Conservation (phyloP, 2,329 filamentous ascomycete genomes). For the Diaporthe velutina region DNA sequence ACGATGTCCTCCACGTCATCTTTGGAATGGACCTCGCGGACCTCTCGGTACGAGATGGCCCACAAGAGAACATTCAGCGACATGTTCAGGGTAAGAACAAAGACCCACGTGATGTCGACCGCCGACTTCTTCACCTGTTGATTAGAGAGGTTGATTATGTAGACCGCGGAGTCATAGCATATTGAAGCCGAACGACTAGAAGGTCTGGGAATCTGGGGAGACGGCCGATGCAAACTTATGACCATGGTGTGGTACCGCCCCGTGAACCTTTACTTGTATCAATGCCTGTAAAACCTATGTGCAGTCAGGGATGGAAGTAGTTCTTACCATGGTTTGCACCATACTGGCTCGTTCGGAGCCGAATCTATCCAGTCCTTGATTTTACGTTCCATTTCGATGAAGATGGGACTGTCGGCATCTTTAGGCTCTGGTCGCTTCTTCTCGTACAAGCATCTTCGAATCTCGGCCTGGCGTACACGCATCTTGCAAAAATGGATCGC, state of each 20-base stretch:
- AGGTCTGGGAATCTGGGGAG: conserved; percentile 90
- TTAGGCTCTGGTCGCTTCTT: conserved; percentile 82
- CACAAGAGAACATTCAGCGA: conserved; percentile 92
- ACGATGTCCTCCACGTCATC: conserved; percentile 84
- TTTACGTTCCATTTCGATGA: conserved; percentile 81
- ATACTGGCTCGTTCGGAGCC: conserved; percentile 76
- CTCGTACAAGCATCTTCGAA: conserved; percentile 87
- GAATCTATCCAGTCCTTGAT: conserved; percentile 84
- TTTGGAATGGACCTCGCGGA: conserved; percentile 78
- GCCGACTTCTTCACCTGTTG: conserved; percentile 82
- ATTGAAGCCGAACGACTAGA: conserved; percentile 81
- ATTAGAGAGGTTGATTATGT: conserved; percentile 84
- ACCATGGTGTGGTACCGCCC: conserved; percentile 88
- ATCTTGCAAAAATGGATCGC: conserved; percentile 96
- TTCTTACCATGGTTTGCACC: conserved; percentile 84
- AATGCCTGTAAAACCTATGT: conserved; percentile 19
- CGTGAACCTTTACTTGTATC: conserved; percentile 65
- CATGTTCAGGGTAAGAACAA: conserved; percentile 90
- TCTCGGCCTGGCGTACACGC: conserved; percentile 88
- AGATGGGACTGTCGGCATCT: conserved; percentile 89
- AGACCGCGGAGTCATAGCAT: conserved; percentile 86
- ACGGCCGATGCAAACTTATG: conserved; percentile 89
- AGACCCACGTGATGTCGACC: conserved; percentile 94
- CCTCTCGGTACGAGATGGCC: conserved; percentile 88
- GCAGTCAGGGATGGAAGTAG: too few relatives aligned